Evolutionary conservation across 768 basidiomycete species (phyloP).

Genomic region (Boletus huronensis): DNA sequence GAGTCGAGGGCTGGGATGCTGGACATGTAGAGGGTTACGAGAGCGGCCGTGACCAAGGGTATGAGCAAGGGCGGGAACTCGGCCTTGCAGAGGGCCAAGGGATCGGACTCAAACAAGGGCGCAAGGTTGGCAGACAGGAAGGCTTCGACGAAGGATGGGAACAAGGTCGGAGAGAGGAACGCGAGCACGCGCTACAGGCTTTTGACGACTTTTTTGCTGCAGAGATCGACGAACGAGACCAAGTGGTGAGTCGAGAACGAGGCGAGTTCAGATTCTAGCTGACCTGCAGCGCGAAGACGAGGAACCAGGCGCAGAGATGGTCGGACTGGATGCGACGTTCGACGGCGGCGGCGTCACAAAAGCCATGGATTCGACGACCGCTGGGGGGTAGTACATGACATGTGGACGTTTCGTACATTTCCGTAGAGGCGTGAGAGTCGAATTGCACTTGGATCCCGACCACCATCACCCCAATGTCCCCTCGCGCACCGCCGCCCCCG

Average conservation of each 20-base stretch:
- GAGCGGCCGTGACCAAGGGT: conserved; percentile 44
- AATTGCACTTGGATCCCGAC: not conserved
- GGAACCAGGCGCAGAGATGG: conserved; percentile 25
- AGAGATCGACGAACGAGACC: conserved; percentile 35
- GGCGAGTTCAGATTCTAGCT: not conserved
- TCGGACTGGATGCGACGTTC: conserved; percentile 28
- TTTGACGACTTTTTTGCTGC: conserved; percentile 55
- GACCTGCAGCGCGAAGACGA: conserved; percentile 16
- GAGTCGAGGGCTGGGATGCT: conserved; percentile 41
- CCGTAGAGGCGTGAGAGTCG: conserved; percentile 7
- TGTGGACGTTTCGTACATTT: not conserved
- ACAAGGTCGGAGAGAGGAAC: conserved; percentile 47
- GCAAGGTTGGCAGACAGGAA: conserved; percentile 27
- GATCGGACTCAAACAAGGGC: conserved; percentile 34
- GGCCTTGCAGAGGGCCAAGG: conserved; percentile 38
- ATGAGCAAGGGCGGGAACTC: conserved; percentile 38
- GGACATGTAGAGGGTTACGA: conserved; percentile 47
- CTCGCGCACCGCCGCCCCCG: not conserved
- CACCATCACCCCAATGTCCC: conserved; percentile 8
- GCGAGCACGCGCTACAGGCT: conserved; percentile 49
- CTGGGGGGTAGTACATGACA: conserved; percentile 6
- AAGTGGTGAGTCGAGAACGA: conserved; percentile 20
- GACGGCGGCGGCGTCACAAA: not conserved
- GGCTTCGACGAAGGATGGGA: conserved; percentile 35
- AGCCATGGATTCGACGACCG: conserved; percentile 23